A percentile compares a stretch with the other conserved stretches of the same genome.
phyloP scores from a whole-genome alignment of 164 flowering plant genomes.

The Euptelea pleiosperma region DNA sequence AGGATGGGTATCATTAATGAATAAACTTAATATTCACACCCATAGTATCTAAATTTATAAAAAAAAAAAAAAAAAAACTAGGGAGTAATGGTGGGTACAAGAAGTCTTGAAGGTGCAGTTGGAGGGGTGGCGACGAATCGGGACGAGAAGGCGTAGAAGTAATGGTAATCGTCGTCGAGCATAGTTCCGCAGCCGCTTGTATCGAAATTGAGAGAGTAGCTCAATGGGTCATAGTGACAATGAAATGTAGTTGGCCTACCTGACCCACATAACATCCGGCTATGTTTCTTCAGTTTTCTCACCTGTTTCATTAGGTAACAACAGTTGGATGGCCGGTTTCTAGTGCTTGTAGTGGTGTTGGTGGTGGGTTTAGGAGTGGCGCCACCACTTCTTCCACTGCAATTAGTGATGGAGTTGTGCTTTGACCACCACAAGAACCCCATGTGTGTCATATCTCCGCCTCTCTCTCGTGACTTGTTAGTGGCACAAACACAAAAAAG shows the following conservation, averaged over 20 bases:
- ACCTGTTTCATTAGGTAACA: slow-evolving; percentile 28
- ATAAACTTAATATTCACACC: no score
- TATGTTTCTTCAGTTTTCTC: slow-evolving; percentile 44
- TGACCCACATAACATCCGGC: slow-evolving; percentile 23
- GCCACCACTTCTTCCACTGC: slow-evolving; percentile 3
- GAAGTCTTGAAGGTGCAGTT: slow-evolving; percentile 17
- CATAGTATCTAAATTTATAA: background rate
- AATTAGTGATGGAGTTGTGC: slow-evolving; percentile 15
- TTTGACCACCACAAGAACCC: slow-evolving; percentile 32
- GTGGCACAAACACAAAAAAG: no score
- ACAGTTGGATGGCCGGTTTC: slow-evolving; percentile 2
- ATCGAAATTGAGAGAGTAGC: slow-evolving; percentile 67
- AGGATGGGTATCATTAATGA: no score
- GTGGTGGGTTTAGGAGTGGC: slow-evolving; percentile 6
- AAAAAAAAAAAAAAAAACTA: background rate
- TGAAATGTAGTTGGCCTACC: slow-evolving; percentile 29
- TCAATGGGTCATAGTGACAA: slow-evolving; percentile 55
- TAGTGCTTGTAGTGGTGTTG: background rate
- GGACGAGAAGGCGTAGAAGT: slow-evolving; percentile 52
- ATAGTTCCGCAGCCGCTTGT: slow-evolving; percentile 26
- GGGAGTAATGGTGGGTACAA: slow-evolving; percentile 8
- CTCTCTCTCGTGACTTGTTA: no score
- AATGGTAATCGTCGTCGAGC: slow-evolving; percentile 35
- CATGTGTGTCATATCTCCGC: slow-evolving; percentile 22
- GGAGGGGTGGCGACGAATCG: slow-evolving; percentile 35